These are phyloP conservation scores for Emergomyces africanus DNA, from an alignment of 2,329 filamentous ascomycete species.

Conservation along the genomic window DNA sequence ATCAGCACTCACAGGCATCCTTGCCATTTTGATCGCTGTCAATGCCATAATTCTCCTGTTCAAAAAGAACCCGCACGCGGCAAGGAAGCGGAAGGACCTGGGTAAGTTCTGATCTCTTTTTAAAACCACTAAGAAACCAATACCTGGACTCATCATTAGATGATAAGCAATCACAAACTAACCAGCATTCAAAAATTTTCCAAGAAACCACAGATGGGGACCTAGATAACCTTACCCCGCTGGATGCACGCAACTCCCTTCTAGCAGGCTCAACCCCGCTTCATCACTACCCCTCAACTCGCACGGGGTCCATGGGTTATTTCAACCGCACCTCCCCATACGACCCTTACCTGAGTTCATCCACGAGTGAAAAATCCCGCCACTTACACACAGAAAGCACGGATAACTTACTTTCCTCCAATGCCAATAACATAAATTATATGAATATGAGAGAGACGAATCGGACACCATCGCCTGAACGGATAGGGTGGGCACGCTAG, in stretches of 20 bases:
- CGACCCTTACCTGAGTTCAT: constrained; percentile 26
- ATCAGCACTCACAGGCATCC: constrained; percentile 63
- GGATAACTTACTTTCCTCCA: constrained; percentile 21
- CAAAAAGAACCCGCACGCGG: constrained; percentile 76
- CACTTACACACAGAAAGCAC: constrained; percentile 21
- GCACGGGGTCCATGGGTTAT: constrained; percentile 24
- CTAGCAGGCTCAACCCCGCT: constrained; percentile 50
- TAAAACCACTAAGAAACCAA: background rate
- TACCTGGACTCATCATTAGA: background rate
- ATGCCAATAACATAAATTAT: constrained; percentile 7
- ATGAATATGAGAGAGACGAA: constrained; percentile 12
- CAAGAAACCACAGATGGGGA: constrained; percentile 61
- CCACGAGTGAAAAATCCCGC: constrained; percentile 11
- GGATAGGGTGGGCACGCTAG: background rate
- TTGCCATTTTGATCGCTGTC: constrained; percentile 78
- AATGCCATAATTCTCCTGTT: constrained; percentile 75
- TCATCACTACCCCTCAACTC: constrained; percentile 14
- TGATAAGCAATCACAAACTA: background rate
- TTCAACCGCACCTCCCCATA: constrained; percentile 30
- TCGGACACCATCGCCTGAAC: constrained; percentile 20
- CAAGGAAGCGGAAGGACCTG: constrained; percentile 74
- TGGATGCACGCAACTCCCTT: constrained; percentile 77
- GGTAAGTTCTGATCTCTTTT: constrained; percentile 49
- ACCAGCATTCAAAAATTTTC: constrained; percentile 7
- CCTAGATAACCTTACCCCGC: constrained; percentile 68